A percentile compares a stretch with the other conserved stretches of the same genome.
These are phyloP conservation scores for Amauroascus niger DNA, from an alignment of 2,329 filamentous ascomycete genomes.

Conservation along the genomic window DNA sequence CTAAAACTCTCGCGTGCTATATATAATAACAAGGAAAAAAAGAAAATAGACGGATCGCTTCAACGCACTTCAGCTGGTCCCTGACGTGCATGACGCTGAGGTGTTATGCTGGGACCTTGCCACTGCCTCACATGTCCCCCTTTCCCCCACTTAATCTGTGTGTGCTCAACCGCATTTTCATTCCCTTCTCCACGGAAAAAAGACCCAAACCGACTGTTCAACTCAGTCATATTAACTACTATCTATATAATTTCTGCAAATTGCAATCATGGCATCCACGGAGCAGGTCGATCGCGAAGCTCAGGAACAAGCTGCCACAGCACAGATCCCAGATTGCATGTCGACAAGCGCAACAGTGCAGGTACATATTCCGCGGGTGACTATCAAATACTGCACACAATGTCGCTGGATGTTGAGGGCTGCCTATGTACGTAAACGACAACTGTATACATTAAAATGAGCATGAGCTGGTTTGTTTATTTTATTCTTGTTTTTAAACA, in stretches of 20 bases:
- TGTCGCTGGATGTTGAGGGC: conserved; percentile 86
- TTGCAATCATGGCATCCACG: not conserved
- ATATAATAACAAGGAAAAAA: too few species aligned
- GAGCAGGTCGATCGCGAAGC: not conserved
- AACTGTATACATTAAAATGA: conserved; percentile 7
- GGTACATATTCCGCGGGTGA: conserved; percentile 57
- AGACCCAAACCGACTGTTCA: too few species aligned
- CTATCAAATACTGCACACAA: conserved; percentile 88
- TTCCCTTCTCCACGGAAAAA: not conserved
- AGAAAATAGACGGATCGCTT: too few species aligned
- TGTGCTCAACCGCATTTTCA: too few species aligned
- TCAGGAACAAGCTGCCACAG: not conserved
- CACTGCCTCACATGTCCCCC: not conserved
- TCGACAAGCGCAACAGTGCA: conserved; percentile 15
- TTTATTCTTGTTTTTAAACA: too few species aligned
- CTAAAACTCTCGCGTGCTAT: too few species aligned
- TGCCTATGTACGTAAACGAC: not conserved
- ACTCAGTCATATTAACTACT: too few species aligned
- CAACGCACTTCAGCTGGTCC: too few species aligned
- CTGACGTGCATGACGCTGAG: not conserved
- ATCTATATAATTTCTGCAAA: too few species aligned
- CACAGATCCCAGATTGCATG: conserved; percentile 6
- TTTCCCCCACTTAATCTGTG: not conserved
- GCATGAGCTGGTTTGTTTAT: too few species aligned
- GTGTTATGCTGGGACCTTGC: not conserved